These are phyloP conservation scores for Priceomyces castillae DNA, from an alignment of 805 yeast genomes.

Conservation along the genomic window DNA sequence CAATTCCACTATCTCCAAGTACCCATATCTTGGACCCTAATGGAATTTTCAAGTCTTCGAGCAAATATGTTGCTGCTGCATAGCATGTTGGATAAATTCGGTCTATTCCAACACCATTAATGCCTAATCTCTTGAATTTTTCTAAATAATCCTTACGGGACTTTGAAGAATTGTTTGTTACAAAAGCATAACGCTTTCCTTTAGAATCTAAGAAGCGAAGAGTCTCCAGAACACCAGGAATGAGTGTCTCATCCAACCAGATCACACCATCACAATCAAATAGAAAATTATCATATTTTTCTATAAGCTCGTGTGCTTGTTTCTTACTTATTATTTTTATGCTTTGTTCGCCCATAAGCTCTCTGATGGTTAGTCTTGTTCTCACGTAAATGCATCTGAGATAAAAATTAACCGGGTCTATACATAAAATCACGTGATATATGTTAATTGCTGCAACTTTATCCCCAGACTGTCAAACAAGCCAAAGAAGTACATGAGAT, in stretches of 20 bases:
- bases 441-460: neutral
- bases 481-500: too few species aligned
- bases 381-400: too few species aligned
- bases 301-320: slow-evolving; percentile 20
- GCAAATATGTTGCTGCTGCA: slow-evolving; percentile 30
- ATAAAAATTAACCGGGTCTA: neutral
- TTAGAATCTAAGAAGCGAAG: slow-evolving; percentile 19
- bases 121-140: slow-evolving; percentile 32
- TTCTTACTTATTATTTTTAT: slow-evolving; percentile 10
- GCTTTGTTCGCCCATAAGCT: slow-evolving; percentile 4
- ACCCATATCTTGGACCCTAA: slow-evolving; percentile 38
- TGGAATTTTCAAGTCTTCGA: slow-evolving; percentile 23
- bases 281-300: slow-evolving; percentile 34
- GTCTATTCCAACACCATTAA: slow-evolving; percentile 24
- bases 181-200: slow-evolving; percentile 30
- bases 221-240: slow-evolving; percentile 32
- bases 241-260: slow-evolving; percentile 35
- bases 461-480: too few species aligned
- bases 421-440: neutral
- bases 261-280: slow-evolving; percentile 45
- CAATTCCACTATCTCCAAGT: slow-evolving; percentile 39
- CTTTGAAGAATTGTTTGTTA: slow-evolving; percentile 39
- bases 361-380: too few species aligned
- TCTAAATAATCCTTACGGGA: slow-evolving; percentile 31
- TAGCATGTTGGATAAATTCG: slow-evolving; percentile 37